phyloP scores from a whole-genome alignment of 495 filamentous ascomycete species.

The Xylaria longipes region DNA sequence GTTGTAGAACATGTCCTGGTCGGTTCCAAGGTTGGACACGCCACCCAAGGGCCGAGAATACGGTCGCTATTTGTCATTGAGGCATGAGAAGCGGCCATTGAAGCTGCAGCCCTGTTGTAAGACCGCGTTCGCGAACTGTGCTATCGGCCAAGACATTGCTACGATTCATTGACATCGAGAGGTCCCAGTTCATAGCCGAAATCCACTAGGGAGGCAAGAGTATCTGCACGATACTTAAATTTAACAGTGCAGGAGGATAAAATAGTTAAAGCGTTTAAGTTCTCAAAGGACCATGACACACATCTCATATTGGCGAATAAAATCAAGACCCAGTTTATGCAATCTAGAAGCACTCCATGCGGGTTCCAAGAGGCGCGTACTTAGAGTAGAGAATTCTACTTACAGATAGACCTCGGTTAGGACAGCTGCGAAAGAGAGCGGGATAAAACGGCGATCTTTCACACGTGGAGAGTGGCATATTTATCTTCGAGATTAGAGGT shows the following conservation, averaged over 20 bases:
- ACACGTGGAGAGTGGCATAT: not conserved
- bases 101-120: constrained; percentile 4
- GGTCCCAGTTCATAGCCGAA: not conserved
- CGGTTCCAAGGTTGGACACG: constrained; percentile 12
- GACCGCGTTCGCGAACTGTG: not conserved
- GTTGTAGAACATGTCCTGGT: not conserved
- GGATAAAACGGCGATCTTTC: not conserved
- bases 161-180: not conserved
- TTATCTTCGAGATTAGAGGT: not conserved
- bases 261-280: not conserved
- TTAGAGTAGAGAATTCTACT: not conserved
- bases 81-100: constrained; percentile 11
- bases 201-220: not conserved
- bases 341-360: constrained; percentile 1
- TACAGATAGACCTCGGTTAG: not conserved
- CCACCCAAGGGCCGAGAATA: not conserved
- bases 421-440: not conserved
- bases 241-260: not conserved
- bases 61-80: constrained; percentile 13
- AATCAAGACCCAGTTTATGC: not conserved
- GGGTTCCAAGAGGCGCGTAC: not conserved
- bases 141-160: constrained; percentile 1
- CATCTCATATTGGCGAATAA: not conserved
- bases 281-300: not conserved
- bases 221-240: not conserved